Evolutionary conservation across 805 yeast genomes (phyloP), one percentile per base, ranked within the genome.

Genomic region (Saturnispora ahearnii): DNA sequence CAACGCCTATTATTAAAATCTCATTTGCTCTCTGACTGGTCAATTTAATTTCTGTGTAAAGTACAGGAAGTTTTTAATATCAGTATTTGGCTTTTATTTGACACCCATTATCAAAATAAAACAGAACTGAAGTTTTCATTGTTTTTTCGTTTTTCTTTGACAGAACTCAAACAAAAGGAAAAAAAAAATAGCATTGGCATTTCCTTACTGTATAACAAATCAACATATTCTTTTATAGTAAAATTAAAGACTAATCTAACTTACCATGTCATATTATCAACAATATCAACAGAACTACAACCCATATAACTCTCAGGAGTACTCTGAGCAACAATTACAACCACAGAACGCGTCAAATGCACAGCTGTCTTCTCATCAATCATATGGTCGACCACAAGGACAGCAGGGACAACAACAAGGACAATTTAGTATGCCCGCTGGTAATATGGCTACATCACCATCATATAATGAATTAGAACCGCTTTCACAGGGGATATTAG

Each of bases 401-500:
- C 46, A 13, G 12, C 55, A 18, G 26, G 37, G n/a, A 41, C 48
- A 37, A 31, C 46, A 13, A 13, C 55, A 18, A 18, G 37, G 11
- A 41, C 48, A 37, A 31, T 48, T 31, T 33, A 37, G 41, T 30
- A 34, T 44, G 47, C 44, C 42, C 15, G 15, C 33, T 29, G 40
- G 45, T 18, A 22, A 34, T 29, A 44, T 46, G 49, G 51, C 43
- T 18, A 30, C 37, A 22, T 28, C 44, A 3, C 45, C 41, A 38
- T 45, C 45, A 13, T 34, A 21, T 12, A 34, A 22, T 22, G 47
- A 45, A 30, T 48, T 5, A 38, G 36, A 48, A 15, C 50, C 54
- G 33, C 42, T 54, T 8, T 31, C 54, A 13, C 45, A 79, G 0
- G 99, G 99, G 1, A 62, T 89, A 44, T 65, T 95, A 5, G 95